A percentile compares a stretch with the other conserved stretches of the same genome.
Evolutionary conservation across 2,329 filamentous ascomycete genomes (phyloP).

Genomic region (Coniochaeta sp.): DNA sequence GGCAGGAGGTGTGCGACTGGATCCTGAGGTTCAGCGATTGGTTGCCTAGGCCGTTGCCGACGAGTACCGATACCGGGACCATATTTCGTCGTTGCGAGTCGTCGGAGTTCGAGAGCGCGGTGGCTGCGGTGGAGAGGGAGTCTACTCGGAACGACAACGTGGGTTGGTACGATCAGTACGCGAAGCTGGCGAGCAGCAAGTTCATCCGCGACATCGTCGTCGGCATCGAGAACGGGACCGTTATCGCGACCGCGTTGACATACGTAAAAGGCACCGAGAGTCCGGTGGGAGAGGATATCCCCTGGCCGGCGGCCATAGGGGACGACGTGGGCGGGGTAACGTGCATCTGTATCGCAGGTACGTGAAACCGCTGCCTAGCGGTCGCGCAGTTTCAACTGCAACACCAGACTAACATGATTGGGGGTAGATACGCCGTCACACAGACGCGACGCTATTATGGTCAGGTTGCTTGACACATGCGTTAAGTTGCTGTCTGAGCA

Average conservation of each 20-base stretch:
- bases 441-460: constrained; percentile 41
- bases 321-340: constrained; percentile 48
- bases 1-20: constrained; percentile 46
- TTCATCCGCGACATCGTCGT: constrained; percentile 47
- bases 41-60: constrained; percentile 31
- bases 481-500: constrained; percentile 36
- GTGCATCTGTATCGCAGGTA: constrained; percentile 54
- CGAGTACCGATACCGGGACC: constrained; percentile 24
- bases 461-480: constrained; percentile 47
- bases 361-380: constrained; percentile 16
- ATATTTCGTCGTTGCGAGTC: constrained; percentile 37
- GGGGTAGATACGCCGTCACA: constrained; percentile 21
- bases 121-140: constrained; percentile 42
- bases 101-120: constrained; percentile 37
- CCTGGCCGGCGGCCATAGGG: constrained; percentile 46
- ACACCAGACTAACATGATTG: not conserved
- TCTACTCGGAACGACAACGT: constrained; percentile 38
- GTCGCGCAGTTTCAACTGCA: not conserved
- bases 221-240: constrained; percentile 37
- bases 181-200: constrained; percentile 38
- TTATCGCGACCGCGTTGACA: constrained; percentile 48
- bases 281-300: constrained; percentile 41
- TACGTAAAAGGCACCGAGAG: constrained; percentile 42
- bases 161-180: constrained; percentile 56
- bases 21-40: constrained; percentile 44